Conservation (phyloP, 169 alveolate genomes). For the Plasmodium vinckei region DNA sequence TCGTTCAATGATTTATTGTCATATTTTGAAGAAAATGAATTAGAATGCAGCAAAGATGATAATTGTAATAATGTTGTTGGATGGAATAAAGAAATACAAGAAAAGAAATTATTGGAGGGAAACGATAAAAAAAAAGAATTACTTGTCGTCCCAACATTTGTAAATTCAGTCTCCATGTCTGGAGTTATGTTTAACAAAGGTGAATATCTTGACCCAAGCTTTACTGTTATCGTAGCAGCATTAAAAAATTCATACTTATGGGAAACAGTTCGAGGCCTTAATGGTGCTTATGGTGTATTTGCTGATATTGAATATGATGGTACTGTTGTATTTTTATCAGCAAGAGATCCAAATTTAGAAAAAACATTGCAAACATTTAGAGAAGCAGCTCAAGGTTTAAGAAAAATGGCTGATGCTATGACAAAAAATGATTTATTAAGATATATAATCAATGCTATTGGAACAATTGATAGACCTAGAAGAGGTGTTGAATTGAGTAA, state of each 20-base stretch:
- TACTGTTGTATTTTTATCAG: conserved; percentile 36
- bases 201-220: conserved; percentile 80
- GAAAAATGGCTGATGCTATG: conserved; percentile 76
- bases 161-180: conserved; percentile 85
- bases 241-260: conserved; percentile 79
- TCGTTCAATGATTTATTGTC: conserved; percentile 36
- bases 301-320: conserved; percentile 77
- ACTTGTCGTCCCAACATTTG: conserved; percentile 80
- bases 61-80: not conserved
- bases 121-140: conserved; percentile 53
- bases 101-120: conserved; percentile 26
- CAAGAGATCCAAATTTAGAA: conserved; percentile 76
- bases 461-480: conserved; percentile 68
- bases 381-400: conserved; percentile 65
- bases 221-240: conserved; percentile 79
- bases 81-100: conserved; percentile 74
- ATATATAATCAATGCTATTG: conserved; percentile 63
- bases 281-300: conserved; percentile 86
- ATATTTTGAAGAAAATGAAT: conserved; percentile 40
- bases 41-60: not conserved
- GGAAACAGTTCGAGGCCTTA: conserved; percentile 81
- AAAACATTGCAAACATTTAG: conserved; percentile 65
- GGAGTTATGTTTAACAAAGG: conserved; percentile 80
- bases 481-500: conserved; percentile 71
- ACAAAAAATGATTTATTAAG: conserved; percentile 69